phyloP scores from a whole-genome alignment of 768 basidiomycete species.

The Tulasnella sp. region DNA sequence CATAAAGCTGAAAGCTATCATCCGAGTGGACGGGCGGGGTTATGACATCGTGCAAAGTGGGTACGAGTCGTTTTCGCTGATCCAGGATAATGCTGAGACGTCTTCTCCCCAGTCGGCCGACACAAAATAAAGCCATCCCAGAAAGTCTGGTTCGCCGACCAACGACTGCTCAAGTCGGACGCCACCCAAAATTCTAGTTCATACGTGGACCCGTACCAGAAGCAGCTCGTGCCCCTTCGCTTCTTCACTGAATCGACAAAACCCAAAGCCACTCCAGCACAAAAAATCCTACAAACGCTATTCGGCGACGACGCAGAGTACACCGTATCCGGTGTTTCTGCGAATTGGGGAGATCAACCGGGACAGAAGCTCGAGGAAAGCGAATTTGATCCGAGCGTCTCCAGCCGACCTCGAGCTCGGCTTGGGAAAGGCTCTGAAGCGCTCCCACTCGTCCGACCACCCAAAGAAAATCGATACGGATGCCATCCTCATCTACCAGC shows the following conservation, averaged over 20 bases:
- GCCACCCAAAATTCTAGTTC: not conserved
- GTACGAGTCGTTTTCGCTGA: constrained; percentile 26
- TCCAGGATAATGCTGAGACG: not conserved
- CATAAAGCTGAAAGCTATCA: constrained; percentile 67
- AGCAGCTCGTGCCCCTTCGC: not conserved
- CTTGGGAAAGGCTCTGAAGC: not conserved
- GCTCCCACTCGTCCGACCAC: constrained; percentile 10
- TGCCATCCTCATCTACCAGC: not conserved
- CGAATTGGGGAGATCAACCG: constrained; percentile 8
- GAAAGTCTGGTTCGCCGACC: constrained; percentile 18
- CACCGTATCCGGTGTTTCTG: not conserved
- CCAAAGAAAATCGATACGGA: constrained; percentile 2
- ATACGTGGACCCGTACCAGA: not conserved
- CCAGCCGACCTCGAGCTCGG: not conserved
- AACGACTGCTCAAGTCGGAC: not conserved
- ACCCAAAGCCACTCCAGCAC: not conserved
- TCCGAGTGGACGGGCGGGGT: constrained; percentile 71
- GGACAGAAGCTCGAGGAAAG: not conserved
- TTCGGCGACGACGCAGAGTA: not conserved
- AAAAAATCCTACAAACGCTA: not conserved
- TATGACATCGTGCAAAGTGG: constrained; percentile 79
- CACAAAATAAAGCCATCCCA: not conserved
- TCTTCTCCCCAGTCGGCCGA: not conserved
- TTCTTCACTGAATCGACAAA: constrained; percentile 2
- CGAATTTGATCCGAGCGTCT: not conserved